Conservation (phyloP, 345 rosid species). For the Populus euphratica region DNA sequence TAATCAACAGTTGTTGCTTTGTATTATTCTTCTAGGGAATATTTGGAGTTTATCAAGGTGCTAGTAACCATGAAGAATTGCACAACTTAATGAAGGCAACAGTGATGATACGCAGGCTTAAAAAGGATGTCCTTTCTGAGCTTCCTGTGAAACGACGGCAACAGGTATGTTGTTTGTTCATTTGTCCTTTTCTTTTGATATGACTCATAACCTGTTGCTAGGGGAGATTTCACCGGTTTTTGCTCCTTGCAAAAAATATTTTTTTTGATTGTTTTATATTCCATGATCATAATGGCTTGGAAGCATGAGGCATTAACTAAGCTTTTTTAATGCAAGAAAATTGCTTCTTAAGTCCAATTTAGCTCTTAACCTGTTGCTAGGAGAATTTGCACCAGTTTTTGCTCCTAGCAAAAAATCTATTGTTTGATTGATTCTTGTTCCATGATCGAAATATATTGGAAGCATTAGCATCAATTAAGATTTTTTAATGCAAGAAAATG, state of each 20-base stretch:
- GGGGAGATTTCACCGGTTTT: not conserved
- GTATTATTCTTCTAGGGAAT: slow-evolving; percentile 48
- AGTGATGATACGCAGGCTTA: slow-evolving; percentile 88
- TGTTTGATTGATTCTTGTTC: no score
- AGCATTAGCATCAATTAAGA: not conserved
- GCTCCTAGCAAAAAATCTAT: not conserved
- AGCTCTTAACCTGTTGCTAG: not conserved
- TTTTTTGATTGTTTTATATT: no score
- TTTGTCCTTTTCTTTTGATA: not conserved
- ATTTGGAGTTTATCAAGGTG: slow-evolving; percentile 86
- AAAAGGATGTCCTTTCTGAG: slow-evolving; percentile 83
- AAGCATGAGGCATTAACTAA: not conserved
- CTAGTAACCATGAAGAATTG: slow-evolving; percentile 96
- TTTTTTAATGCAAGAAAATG: not conserved
- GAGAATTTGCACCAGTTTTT: not conserved
- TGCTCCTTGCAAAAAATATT: not conserved
- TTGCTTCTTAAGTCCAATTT: no score
- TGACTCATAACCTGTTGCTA: not conserved
- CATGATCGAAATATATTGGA: not conserved
- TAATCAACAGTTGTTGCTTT: slow-evolving; percentile 8
- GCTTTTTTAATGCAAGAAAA: not conserved
- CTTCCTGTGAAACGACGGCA: slow-evolving; percentile 92
- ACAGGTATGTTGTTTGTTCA: slow-evolving; percentile 43
- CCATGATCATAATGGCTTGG: not conserved
- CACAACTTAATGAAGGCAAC: slow-evolving; percentile 97